Conservation (phyloP, 208 protist species). For the Strigomonas culicis region DNA sequence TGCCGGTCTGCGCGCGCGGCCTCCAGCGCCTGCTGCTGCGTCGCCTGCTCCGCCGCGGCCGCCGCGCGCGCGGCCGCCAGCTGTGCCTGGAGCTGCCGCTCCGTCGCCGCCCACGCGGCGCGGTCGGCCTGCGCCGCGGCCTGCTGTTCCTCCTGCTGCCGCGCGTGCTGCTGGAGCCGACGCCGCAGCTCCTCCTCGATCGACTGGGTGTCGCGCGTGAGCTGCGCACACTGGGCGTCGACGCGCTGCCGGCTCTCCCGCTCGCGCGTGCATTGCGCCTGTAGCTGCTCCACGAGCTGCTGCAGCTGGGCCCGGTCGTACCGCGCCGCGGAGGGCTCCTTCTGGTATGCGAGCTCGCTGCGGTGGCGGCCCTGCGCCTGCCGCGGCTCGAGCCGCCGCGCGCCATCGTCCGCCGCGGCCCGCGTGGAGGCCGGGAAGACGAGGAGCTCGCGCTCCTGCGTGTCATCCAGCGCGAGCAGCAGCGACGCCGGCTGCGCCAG, state of each 20-base stretch:
- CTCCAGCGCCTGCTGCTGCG: background rate
- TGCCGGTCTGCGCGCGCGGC: background rate
- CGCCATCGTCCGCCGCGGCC: too few relatives aligned
- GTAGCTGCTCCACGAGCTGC: background rate
- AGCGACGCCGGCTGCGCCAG: background rate
- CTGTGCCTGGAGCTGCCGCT: slow-evolving; percentile 4
- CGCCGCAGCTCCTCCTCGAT: slow-evolving; percentile 23
- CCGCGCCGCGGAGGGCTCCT: background rate
- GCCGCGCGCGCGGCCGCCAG: slow-evolving; percentile 1
- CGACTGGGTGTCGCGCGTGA: background rate
- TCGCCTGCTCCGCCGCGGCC: background rate
- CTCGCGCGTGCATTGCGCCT: background rate
- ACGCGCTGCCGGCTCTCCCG: background rate
- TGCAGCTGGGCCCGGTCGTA: background rate
- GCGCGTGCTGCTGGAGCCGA: slow-evolving; percentile 16
- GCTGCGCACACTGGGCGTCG: background rate
- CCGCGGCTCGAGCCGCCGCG: too few relatives aligned
- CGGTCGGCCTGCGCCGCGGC: slow-evolving; percentile 4
- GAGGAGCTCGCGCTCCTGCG: too few relatives aligned
- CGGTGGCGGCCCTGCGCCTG: too few relatives aligned
- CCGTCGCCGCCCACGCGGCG: slow-evolving; percentile 7
- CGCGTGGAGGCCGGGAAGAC: too few relatives aligned
- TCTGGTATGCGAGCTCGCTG: background rate
- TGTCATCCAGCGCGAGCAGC: background rate
- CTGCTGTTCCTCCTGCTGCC: background rate